A percentile compares a stretch with the other conserved stretches of the same genome.
phyloP scores from a whole-genome alignment of 352 stramenopile species.

The Phytophthora multivora region DNA sequence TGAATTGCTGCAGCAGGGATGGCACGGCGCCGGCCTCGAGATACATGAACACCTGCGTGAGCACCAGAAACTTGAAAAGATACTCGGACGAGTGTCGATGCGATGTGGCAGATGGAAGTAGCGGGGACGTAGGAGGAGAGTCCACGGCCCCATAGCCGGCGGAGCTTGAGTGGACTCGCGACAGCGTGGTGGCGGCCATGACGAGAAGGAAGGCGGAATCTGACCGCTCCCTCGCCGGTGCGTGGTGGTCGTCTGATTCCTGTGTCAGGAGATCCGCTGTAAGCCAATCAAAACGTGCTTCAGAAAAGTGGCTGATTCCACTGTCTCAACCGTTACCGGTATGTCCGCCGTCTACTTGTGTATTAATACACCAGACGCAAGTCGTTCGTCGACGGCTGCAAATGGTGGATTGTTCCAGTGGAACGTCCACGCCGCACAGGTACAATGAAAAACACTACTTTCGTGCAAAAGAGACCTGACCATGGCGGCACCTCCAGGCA shows the following conservation, averaged over 20 bases:
- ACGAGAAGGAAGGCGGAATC: conserved; percentile 7
- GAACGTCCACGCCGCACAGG: no score
- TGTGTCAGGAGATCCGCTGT: conserved; percentile 10
- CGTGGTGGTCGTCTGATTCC: conserved; percentile 20
- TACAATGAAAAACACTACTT: no score
- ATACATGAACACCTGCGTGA: conserved; percentile 89
- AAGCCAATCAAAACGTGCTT: conserved; percentile 25
- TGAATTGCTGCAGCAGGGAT: conserved; percentile 83
- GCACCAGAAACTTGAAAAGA: conserved; percentile 87
- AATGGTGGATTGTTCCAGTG: no score
- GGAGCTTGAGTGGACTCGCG: conserved; percentile 31
- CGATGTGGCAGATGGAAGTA: conserved; percentile 16
- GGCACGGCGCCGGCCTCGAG: conserved; percentile 85
- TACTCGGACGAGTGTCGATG: conserved; percentile 45
- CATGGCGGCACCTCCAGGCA: no score
- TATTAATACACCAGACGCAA: no score
- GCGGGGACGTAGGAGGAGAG: conserved; percentile 18
- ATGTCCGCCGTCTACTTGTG: no score
- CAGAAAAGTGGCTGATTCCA: conserved; percentile 16
- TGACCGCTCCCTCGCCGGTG: background rate
- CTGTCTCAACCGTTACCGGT: background rate
- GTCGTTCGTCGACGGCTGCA: background rate
- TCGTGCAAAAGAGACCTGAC: no score
- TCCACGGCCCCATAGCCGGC: conserved; percentile 34
- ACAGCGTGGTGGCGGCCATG: conserved; percentile 25